phyloP scores from a whole-genome alignment of 257 asterid genomes.

The Anisodus acutangulus region DNA sequence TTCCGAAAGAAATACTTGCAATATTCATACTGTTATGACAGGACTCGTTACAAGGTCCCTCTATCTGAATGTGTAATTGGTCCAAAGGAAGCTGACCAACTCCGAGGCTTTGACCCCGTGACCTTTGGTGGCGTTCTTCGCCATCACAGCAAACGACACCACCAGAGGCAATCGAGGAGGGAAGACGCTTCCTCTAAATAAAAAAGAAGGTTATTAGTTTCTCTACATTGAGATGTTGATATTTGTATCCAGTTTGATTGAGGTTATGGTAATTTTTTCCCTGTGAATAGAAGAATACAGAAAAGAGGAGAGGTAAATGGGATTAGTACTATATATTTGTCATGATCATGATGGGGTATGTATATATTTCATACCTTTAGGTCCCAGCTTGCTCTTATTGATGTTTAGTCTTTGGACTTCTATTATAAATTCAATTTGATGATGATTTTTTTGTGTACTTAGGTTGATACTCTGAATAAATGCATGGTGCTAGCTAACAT shows the following conservation, averaged over 20 bases:
- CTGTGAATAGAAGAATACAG: conserved; percentile 49
- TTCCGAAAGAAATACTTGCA: conserved; percentile 67
- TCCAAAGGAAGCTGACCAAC: conserved; percentile 61
- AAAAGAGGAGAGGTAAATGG: conserved; percentile 23
- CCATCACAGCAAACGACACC: conserved; percentile 60
- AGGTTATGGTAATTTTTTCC: conserved; percentile 32
- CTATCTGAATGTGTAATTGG: conserved; percentile 61
- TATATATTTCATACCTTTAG: neutral
- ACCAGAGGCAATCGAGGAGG: conserved; percentile 34
- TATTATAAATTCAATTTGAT: neutral
- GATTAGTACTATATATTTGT: neutral
- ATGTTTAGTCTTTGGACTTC: neutral
- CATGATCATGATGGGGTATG: neutral
- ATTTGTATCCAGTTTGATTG: conserved; percentile 20
- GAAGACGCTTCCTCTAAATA: conserved; percentile 39
- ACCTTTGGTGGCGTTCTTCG: conserved; percentile 61
- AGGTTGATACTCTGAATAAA: neutral
- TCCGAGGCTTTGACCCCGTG: conserved; percentile 61
- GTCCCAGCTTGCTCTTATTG: neutral
- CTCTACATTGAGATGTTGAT: neutral
- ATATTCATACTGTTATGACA: conserved; percentile 79
- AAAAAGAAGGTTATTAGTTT: conserved; percentile 27
- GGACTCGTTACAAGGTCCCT: conserved; percentile 57
- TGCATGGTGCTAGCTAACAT: neutral
- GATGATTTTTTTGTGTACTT: neutral